Evolutionary conservation across 2,329 filamentous ascomycete genomes (phyloP).

Genomic region (Ceratocystis eucalypticola): DNA sequence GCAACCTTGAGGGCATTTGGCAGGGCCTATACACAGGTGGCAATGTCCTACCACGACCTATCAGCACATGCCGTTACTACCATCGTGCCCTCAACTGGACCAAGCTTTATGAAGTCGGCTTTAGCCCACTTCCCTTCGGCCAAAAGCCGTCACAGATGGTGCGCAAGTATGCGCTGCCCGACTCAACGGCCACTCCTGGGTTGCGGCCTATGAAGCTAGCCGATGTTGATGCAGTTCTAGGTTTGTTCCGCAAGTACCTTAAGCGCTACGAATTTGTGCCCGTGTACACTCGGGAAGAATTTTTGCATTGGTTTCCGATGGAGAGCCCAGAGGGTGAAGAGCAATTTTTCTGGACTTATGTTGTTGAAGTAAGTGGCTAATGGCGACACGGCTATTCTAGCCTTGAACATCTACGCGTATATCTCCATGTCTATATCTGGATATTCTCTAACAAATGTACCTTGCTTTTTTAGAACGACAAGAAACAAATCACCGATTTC

Average conservation of each 20-base stretch:
- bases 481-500: constrained; percentile 83
- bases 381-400: neutral
- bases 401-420: neutral
- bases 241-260: constrained; percentile 64
- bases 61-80: constrained; percentile 90
- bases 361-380: constrained; percentile 52
- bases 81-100: constrained; percentile 90
- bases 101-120: constrained; percentile 88
- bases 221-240: constrained; percentile 63
- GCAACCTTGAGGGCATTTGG: constrained; percentile 74
- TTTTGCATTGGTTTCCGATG: constrained; percentile 63
- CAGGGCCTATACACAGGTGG: constrained; percentile 95
- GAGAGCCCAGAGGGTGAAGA: constrained; percentile 57
- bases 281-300: constrained; percentile 64
- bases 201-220: constrained; percentile 66
- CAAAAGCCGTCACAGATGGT: constrained; percentile 80
- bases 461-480: constrained; percentile 32
- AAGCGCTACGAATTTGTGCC: constrained; percentile 72
- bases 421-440: neutral
- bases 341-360: constrained; percentile 86
- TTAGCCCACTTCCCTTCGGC: constrained; percentile 71
- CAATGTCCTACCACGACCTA: constrained; percentile 75
- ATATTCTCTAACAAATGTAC: constrained; percentile 12
- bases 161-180: constrained; percentile 70
- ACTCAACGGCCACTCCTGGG: constrained; percentile 56